Percentiles rank a stretch among this genome's conserved stretches.
Evolutionary conservation across 2,329 filamentous ascomycete genomes (phyloP).

Genomic region (Fusarium sp.): DNA sequence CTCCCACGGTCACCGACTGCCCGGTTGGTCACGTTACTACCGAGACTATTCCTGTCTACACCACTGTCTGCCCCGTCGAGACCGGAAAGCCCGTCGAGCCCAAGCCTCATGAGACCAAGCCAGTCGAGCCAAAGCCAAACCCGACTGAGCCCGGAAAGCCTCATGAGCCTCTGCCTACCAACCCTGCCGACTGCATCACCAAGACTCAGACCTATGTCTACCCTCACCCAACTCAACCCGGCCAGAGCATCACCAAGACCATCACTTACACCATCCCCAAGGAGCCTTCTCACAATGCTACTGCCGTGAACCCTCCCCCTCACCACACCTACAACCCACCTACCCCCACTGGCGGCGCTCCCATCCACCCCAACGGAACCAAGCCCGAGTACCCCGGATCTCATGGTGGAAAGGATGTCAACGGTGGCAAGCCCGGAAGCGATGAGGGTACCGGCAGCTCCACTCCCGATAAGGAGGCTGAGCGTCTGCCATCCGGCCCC

Average conservation of each 20-base stretch:
- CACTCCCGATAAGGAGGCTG: conserved; percentile 19
- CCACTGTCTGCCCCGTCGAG: conserved; percentile 36
- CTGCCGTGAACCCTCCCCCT: conserved; percentile 35
- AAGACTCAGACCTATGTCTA: conserved; percentile 44
- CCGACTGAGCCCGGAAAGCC: conserved; percentile 31
- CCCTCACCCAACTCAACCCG: conserved; percentile 42
- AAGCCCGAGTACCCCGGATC: conserved; percentile 23
- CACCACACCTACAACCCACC: conserved; percentile 35
- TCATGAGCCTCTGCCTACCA: conserved; percentile 32
- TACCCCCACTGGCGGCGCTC: conserved; percentile 32
- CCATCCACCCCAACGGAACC: conserved; percentile 32
- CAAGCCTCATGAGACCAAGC: conserved; percentile 27
- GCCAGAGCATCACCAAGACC: conserved; percentile 41
- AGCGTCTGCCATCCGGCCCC: conserved; percentile 29
- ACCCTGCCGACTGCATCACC: conserved; percentile 40
- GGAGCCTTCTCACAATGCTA: conserved; percentile 32
- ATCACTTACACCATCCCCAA: conserved; percentile 43
- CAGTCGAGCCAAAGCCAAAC: conserved; percentile 24
- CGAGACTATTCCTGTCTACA: conserved; percentile 40
- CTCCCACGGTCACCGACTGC: conserved; percentile 32
- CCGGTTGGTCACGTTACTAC: conserved; percentile 38
- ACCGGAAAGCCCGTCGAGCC: conserved; percentile 27
- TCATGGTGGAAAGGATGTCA: conserved; percentile 31
- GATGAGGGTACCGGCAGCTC: conserved; percentile 12
- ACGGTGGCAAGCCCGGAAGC: background rate